Evolutionary conservation across 371 early-diverging fungal species (phyloP).

Genomic region (Syncephalis plumigaleata): DNA sequence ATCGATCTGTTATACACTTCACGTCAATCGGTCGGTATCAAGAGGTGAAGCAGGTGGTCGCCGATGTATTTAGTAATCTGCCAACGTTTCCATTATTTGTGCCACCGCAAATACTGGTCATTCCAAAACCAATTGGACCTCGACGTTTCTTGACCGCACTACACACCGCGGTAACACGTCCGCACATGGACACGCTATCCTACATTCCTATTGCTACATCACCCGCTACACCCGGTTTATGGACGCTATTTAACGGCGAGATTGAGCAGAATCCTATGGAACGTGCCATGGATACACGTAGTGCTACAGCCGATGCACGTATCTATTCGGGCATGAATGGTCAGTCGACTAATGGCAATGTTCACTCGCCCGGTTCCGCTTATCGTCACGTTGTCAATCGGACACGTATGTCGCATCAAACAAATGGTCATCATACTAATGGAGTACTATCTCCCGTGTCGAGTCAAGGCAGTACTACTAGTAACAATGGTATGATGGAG

Average conservation of each 20-base stretch:
- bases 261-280: not conserved
- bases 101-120: slow-evolving; percentile 33
- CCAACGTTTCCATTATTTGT: slow-evolving; percentile 7
- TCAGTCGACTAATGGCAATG: too few species aligned
- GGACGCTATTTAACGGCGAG: slow-evolving; percentile 1
- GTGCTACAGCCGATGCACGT: too few species aligned
- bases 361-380: too few species aligned
- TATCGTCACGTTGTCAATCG: too few species aligned
- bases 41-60: slow-evolving; percentile 31
- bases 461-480: too few species aligned
- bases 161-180: slow-evolving; percentile 36
- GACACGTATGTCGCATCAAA: too few species aligned
- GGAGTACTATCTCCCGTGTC: too few species aligned
- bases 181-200: slow-evolving; percentile 26
- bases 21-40: slow-evolving; percentile 34
- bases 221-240: slow-evolving; percentile 15
- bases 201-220: slow-evolving; percentile 46
- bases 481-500: too few species aligned
- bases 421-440: too few species aligned
- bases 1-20: slow-evolving; percentile 33
- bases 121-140: slow-evolving; percentile 53
- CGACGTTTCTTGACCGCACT: slow-evolving; percentile 39
- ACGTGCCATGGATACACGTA: too few species aligned
- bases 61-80: slow-evolving; percentile 12
- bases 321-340: too few species aligned